Percentiles rank a stretch among this genome's conserved stretches.
These are phyloP conservation scores for Gastroboletus turbinatus DNA, from an alignment of 1,284 basidiomycete genomes.

Conservation along the genomic window DNA sequence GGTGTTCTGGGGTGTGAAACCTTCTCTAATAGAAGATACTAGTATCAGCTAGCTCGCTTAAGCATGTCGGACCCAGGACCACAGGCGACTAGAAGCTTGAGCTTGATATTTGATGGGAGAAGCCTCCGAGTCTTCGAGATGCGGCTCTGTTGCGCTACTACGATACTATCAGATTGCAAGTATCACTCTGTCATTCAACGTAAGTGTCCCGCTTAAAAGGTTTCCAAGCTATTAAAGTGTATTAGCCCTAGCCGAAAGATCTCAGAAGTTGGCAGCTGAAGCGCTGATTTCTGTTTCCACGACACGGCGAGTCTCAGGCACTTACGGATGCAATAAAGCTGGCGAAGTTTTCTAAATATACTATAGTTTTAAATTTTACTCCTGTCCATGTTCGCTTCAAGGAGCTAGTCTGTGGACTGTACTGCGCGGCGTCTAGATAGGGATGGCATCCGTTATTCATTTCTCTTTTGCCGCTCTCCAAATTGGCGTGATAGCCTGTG, in stretches of 20 bases:
- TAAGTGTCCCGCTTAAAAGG: neutral
- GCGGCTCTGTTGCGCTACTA: too few species aligned
- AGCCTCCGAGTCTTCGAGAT: neutral
- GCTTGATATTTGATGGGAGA: neutral
- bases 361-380: too few species aligned
- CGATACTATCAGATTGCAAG: neutral
- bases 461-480: slow-evolving; percentile 28
- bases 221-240: neutral
- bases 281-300: too few species aligned
- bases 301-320: neutral
- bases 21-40: too few species aligned
- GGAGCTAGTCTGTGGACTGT: neutral
- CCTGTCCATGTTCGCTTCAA: neutral
- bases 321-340: neutral
- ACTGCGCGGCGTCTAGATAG: neutral
- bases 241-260: too few species aligned
- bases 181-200: slow-evolving; percentile 1
- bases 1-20: neutral
- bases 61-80: neutral
- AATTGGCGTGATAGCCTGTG: slow-evolving; percentile 34
- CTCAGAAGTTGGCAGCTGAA: too few species aligned
- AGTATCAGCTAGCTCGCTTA: neutral
- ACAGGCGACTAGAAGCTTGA: neutral
- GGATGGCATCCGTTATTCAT: slow-evolving; percentile 5
- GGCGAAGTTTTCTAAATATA: neutral